Evolutionary conservation across 2,329 filamentous ascomycete genomes (phyloP).

Genomic region (Eutypella sp.): DNA sequence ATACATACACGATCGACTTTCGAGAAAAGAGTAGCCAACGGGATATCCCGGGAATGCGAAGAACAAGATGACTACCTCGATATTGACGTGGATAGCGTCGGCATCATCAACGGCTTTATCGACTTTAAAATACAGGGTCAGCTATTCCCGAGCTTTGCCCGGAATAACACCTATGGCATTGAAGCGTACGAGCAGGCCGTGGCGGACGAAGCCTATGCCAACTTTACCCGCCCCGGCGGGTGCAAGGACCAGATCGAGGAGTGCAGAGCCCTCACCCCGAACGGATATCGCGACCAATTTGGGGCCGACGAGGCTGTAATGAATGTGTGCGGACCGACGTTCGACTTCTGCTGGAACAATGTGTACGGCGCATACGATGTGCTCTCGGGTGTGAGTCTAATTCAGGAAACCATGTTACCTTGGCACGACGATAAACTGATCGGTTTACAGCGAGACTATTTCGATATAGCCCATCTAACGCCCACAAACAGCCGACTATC

Average conservation of each 20-base stretch:
- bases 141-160: conserved; percentile 1
- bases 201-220: neutral
- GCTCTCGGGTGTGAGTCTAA: conserved; percentile 7
- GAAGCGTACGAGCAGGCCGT: conserved; percentile 1
- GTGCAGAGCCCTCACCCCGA: conserved; percentile 18
- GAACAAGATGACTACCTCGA: conserved; percentile 1
- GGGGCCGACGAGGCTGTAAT: conserved; percentile 1
- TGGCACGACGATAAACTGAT: conserved; percentile 16
- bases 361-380: conserved; percentile 8
- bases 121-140: conserved; percentile 6
- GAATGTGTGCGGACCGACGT: conserved; percentile 3
- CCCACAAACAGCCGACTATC: conserved; percentile 38
- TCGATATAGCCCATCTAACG: conserved; percentile 47
- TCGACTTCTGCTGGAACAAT: conserved; percentile 2
- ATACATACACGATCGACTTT: conserved; percentile 6
- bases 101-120: conserved; percentile 9
- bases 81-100: conserved; percentile 9
- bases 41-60: neutral
- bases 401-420: neutral
- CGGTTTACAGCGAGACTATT: conserved; percentile 35
- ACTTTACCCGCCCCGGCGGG: conserved; percentile 2
- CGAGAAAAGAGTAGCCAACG: neutral
- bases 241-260: conserved; percentile 5
- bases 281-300: conserved; percentile 38
- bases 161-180: conserved; percentile 10